Percentiles rank a stretch among this genome's conserved stretches.
Evolutionary conservation across 352 stramenopile genomes (phyloP).

Genomic region (Albugo laibachii): DNA sequence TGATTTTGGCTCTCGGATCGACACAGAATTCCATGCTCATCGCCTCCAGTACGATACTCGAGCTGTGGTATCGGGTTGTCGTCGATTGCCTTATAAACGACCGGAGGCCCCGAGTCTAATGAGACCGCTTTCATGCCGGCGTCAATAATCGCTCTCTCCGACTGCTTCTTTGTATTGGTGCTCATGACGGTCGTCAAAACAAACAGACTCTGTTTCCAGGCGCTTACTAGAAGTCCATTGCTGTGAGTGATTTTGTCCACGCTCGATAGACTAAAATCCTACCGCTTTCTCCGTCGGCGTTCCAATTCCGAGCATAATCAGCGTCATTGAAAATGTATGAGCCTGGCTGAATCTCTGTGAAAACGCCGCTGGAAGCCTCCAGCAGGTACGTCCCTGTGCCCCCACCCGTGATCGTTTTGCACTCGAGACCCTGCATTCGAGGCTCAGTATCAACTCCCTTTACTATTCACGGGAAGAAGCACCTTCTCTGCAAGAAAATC

Average conservation of each 20-base stretch:
- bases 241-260: neutral
- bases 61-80: conserved; percentile 16
- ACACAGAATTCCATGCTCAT: conserved; percentile 48
- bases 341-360: conserved; percentile 56
- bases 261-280: neutral
- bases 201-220: conserved; percentile 46
- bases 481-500: conserved; percentile 14
- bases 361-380: conserved; percentile 33
- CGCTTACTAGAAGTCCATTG: conserved; percentile 5
- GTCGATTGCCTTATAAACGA: conserved; percentile 25
- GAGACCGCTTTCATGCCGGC: conserved; percentile 53
- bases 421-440: conserved; percentile 11
- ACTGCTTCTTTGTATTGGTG: conserved; percentile 11
- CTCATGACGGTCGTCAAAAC: conserved; percentile 56
- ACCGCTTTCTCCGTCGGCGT: conserved; percentile 13
- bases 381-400: conserved; percentile 47
- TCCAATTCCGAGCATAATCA: conserved; percentile 39
- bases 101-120: conserved; percentile 32
- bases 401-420: conserved; percentile 42
- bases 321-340: conserved; percentile 65
- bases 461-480: neutral
- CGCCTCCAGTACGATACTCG: conserved; percentile 32
- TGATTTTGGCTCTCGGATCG: conserved; percentile 1
- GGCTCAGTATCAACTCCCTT: neutral
- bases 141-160: conserved; percentile 36